Evolutionary conservation across 139 green algal species (phyloP).

Genomic region (Chloropicon primus): DNA sequence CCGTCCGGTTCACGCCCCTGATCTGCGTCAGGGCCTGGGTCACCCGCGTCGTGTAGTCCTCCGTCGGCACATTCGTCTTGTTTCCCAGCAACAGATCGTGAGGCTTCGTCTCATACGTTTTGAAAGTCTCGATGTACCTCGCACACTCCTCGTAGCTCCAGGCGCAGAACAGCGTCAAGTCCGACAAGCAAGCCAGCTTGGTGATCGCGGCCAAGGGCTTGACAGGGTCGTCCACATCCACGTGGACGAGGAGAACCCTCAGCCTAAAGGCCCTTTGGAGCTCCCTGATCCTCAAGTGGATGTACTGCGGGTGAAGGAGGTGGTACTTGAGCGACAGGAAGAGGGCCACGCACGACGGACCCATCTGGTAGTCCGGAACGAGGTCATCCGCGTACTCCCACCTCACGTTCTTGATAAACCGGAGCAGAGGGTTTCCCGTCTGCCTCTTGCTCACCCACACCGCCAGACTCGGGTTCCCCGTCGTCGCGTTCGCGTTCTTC

Average conservation of each 20-base stretch:
- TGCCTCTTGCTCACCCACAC: constrained; percentile 49
- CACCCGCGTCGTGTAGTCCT: constrained; percentile 66
- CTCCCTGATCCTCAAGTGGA: constrained; percentile 64
- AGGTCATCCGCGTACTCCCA: constrained; percentile 60
- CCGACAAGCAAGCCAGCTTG: constrained; percentile 50
- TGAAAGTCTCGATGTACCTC: constrained; percentile 81
- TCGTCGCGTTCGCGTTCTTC: no score
- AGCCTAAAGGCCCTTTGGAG: constrained; percentile 59
- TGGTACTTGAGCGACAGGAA: constrained; percentile 86
- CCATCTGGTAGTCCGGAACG: constrained; percentile 68
- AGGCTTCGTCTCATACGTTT: constrained; percentile 80
- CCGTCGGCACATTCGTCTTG: constrained; percentile 26
- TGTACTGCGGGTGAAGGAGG: constrained; percentile 83
- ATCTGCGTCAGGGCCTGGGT: constrained; percentile 48
- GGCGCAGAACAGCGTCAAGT: constrained; percentile 74
- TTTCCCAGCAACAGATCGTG: constrained; percentile 53
- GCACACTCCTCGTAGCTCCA: constrained; percentile 51
- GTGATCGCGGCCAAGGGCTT: constrained; percentile 61
- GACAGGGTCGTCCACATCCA: constrained; percentile 70
- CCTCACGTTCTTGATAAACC: constrained; percentile 67
- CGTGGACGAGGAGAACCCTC: constrained; percentile 62
- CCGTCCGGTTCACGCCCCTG: constrained; percentile 60
- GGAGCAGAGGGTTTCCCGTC: constrained; percentile 75
- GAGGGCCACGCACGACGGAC: constrained; percentile 36
- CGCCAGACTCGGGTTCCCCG: neutral